These are phyloP conservation scores for Geotrichum reessii DNA, from an alignment of 1,139 yeast species.

Conservation along the genomic window DNA sequence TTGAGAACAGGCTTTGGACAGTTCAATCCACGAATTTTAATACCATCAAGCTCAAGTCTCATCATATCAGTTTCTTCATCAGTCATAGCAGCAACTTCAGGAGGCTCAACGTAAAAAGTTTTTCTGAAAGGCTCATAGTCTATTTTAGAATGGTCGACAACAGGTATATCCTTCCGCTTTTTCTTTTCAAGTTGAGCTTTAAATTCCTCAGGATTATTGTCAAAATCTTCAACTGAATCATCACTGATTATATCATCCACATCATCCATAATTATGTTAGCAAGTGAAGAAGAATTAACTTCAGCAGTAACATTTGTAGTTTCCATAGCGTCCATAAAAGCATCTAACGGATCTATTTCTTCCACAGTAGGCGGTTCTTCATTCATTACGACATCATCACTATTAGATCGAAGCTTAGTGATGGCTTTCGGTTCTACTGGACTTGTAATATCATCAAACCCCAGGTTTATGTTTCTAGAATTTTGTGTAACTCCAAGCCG, in stretches of 20 bases:
- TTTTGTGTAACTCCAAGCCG: neutral
- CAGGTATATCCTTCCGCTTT: conserved; percentile 41
- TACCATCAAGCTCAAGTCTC: conserved; percentile 56
- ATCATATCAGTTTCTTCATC: conserved; percentile 50
- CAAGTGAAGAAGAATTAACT: conserved; percentile 17
- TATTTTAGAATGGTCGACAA: conserved; percentile 45
- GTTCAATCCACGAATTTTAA: conserved; percentile 53
- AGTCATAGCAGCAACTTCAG: conserved; percentile 45
- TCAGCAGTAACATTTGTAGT: conserved; percentile 16
- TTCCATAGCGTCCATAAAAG: conserved; percentile 33
- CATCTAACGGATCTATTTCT: conserved; percentile 40
- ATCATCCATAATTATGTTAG: conserved; percentile 24
- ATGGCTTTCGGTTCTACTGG: neutral
- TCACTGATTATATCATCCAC: conserved; percentile 29
- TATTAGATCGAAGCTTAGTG: neutral
- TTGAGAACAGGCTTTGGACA: conserved; percentile 63
- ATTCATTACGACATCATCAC: conserved; percentile 13
- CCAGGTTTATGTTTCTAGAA: conserved; percentile 1
- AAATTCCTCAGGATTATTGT: conserved; percentile 30
- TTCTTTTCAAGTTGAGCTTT: conserved; percentile 37
- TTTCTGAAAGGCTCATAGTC: conserved; percentile 54
- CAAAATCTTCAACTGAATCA: conserved; percentile 32
- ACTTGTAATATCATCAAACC: conserved; percentile 7
- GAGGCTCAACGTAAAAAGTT: conserved; percentile 59
- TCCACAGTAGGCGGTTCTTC: conserved; percentile 20